phyloP scores from a whole-genome alignment of 2,329 filamentous ascomycete species.

The Leptodontidium sp. region DNA sequence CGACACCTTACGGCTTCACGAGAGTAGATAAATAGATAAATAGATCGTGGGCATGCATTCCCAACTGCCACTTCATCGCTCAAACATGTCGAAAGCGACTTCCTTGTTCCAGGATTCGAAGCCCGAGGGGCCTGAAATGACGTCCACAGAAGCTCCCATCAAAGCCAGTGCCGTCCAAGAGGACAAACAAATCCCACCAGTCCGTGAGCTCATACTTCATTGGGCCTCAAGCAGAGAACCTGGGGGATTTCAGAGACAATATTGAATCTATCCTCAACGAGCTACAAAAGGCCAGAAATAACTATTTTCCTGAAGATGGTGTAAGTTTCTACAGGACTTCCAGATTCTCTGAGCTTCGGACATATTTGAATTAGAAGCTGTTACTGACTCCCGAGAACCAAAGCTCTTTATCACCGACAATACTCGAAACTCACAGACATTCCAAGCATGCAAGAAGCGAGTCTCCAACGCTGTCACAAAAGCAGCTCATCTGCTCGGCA shows the following conservation, averaged over 20 bases:
- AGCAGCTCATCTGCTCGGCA: constrained; percentile 18
- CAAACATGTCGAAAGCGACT: not conserved
- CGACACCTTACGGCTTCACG: not conserved
- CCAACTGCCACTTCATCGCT: not conserved
- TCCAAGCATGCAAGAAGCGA: constrained; percentile 17
- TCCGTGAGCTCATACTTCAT: constrained; percentile 23
- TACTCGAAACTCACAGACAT: constrained; percentile 3
- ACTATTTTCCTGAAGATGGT: constrained; percentile 17
- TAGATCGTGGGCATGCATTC: not conserved
- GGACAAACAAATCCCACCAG: constrained; percentile 22
- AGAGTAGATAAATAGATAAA: not conserved
- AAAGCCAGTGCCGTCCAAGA: not conserved
- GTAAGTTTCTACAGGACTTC: not conserved
- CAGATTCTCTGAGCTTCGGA: not conserved
- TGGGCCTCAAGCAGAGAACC: constrained; percentile 20
- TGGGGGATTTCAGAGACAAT: constrained; percentile 14
- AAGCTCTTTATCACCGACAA: constrained; percentile 11
- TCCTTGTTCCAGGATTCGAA: not conserved
- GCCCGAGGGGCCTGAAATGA: not conserved
- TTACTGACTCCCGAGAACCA: not conserved
- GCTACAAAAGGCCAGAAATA: constrained; percentile 14
- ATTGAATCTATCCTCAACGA: constrained; percentile 20
- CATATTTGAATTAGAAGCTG: not conserved
- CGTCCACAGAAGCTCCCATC: not conserved
- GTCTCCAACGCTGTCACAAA: constrained; percentile 18